Conservation (phyloP, 495 filamentous ascomycete species). For the Hyaloscypha bicolor region DNA sequence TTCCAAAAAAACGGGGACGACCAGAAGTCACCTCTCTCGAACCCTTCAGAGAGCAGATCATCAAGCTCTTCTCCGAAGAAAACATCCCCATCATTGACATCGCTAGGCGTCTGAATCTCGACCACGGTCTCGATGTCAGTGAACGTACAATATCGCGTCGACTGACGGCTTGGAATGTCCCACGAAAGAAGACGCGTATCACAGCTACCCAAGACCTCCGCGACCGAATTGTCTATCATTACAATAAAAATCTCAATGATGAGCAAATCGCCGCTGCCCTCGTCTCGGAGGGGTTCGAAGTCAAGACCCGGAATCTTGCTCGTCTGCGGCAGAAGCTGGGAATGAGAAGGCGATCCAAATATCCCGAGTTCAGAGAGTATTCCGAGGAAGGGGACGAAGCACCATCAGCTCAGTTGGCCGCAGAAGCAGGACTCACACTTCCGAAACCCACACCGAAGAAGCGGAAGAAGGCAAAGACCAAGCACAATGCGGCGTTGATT, state of each 20-base stretch:
- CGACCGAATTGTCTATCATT: constrained; percentile 24
- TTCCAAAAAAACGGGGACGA: constrained; percentile 23
- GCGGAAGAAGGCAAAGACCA: constrained; percentile 18
- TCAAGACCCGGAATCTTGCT: constrained; percentile 24
- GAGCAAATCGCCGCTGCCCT: constrained; percentile 27
- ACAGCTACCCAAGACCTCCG: constrained; percentile 21
- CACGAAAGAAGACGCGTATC: constrained; percentile 26
- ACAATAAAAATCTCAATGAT: constrained; percentile 34
- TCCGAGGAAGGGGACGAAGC: constrained; percentile 25
- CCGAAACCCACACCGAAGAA: constrained; percentile 15
- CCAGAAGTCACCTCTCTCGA: constrained; percentile 28
- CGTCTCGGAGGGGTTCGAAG: constrained; percentile 26
- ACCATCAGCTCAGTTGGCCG: constrained; percentile 13
- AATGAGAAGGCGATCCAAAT: constrained; percentile 29
- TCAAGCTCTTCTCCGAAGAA: constrained; percentile 28
- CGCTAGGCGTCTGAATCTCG: constrained; percentile 25
- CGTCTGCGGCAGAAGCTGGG: constrained; percentile 31
- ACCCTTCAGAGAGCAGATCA: constrained; percentile 27
- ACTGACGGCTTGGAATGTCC: constrained; percentile 30
- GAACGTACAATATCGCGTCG: constrained; percentile 31
- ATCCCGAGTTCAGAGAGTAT: constrained; percentile 31
- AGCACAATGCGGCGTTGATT: constrained; percentile 28
- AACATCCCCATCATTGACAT: constrained; percentile 31
- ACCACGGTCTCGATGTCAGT: constrained; percentile 29
- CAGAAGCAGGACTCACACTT: constrained; percentile 12